Base-by-base conservation (phyloP, 345 rosid genomes). In the Salix viminalis region DNA sequence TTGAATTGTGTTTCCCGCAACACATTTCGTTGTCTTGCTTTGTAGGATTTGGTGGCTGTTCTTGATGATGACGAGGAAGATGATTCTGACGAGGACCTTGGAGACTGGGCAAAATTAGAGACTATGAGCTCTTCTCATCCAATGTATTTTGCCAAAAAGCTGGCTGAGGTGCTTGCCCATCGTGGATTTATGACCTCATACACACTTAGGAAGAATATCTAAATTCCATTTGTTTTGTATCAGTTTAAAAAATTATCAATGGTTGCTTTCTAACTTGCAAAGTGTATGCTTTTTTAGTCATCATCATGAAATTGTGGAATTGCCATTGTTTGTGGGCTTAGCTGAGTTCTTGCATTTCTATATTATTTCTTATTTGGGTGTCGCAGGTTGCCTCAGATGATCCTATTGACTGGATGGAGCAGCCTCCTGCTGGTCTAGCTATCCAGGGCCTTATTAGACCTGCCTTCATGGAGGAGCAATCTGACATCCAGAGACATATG, bases 111-210 rank as follows among this genome's bases (percentile, higher is more conserved):
- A 72, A 90, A 90, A 52, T 86, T 89, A 87, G 97, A 93, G 73
- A 93, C 97, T 3, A 88, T 93, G 99, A 90, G 92, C 70, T 86
- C 84, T 77, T 91, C 97, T 78, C 99, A 96, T 85, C 99, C 99
- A 67, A 89, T 92, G 92, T 90, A 80, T 85, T 96, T 93, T 77
- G 99, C 98, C 39, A 89, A 88, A 85, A 93, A 79, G 83, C 82
- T 96, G 81, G 76, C 94, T 34, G 88, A 90, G 98, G 97, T 90
- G 78, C 66, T 21, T 65, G 58, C 58, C 68, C 64, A 54, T 37
- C 72, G 10, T 65, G 16, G 4, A 48, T 71, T 4, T 48, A 70
- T 75, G 67, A 44, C 68, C 65, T 44, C 21, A 65, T 50, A 21
- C 32, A 64, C 5, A 69, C 56, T 56, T 32, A 52, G 58, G 65